Evolutionary conservation across 345 rosid genomes (phyloP).

Genomic region (Adansonia digitata): DNA sequence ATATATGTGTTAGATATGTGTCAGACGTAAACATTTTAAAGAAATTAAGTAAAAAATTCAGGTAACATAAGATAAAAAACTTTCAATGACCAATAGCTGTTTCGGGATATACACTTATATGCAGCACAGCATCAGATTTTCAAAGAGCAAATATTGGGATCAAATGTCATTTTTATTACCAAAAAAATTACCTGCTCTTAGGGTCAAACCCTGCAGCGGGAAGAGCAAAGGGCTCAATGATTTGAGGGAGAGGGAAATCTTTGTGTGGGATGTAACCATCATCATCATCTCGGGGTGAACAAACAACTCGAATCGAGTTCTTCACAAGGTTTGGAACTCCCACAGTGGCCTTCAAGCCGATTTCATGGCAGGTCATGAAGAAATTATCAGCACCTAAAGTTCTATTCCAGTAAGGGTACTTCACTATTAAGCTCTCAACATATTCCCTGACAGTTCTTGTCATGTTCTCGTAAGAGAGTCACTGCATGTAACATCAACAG

Average conservation of each 20-base stretch:
- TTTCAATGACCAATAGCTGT: too few species aligned
- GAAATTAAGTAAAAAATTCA: too few species aligned
- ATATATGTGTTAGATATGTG: too few species aligned
- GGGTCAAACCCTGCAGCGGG: slow-evolving; percentile 74
- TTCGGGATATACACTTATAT: background rate
- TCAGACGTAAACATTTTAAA: too few species aligned
- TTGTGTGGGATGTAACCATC: slow-evolving; percentile 86
- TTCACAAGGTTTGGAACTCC: slow-evolving; percentile 64
- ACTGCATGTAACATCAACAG: too few species aligned
- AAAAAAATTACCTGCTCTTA: slow-evolving; percentile 53
- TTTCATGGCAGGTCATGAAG: slow-evolving; percentile 88
- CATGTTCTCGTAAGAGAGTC: too few species aligned
- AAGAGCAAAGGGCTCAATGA: slow-evolving; percentile 79
- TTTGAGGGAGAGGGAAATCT: slow-evolving; percentile 86
- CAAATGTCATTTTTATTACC: background rate
- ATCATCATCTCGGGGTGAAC: slow-evolving; percentile 85
- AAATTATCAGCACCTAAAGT: slow-evolving; percentile 95
- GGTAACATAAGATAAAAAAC: too few species aligned
- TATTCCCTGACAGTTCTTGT: too few species aligned
- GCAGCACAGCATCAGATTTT: background rate
- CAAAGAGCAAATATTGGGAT: background rate
- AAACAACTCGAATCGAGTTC: slow-evolving; percentile 82
- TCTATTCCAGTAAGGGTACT: background rate
- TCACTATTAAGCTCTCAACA: too few species aligned
- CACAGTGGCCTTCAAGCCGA: slow-evolving; percentile 78